Conservation (phyloP, 805 yeast genomes). For the Ogataea nakhonphanomensis region DNA sequence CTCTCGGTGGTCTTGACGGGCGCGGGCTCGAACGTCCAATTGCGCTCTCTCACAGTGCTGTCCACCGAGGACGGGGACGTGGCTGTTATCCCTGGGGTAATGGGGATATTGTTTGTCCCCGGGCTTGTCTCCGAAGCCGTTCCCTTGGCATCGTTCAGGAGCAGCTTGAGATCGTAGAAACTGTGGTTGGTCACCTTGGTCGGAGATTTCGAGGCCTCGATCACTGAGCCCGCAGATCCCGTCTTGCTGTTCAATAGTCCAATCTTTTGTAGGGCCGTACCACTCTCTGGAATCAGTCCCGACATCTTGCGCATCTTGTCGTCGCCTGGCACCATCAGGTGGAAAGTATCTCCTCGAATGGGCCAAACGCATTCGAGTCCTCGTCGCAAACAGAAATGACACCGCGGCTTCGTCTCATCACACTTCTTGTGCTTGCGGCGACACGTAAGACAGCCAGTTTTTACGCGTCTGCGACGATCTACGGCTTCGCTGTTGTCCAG, state of each 20-base stretch:
- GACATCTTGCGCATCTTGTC: slow-evolving; percentile 5
- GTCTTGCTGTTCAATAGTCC: not conserved
- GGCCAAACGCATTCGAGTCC: slow-evolving; percentile 32
- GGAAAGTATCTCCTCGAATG: slow-evolving; percentile 16
- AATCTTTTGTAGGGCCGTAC: slow-evolving; percentile 1
- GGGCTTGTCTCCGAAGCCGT: slow-evolving; percentile 1
- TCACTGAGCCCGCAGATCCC: too few species aligned
- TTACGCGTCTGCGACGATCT: slow-evolving; percentile 13
- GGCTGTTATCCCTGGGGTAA: slow-evolving; percentile 5
- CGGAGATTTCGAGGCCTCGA: too few species aligned
- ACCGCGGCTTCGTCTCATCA: slow-evolving; percentile 47
- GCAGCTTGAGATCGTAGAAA: slow-evolving; percentile 10
- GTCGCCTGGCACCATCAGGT: slow-evolving; percentile 12
- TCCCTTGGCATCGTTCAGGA: slow-evolving; percentile 13
- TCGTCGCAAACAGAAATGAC: slow-evolving; percentile 38
- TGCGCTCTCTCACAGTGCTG: not conserved
- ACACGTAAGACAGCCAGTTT: slow-evolving; percentile 47
- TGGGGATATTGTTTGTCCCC: not conserved
- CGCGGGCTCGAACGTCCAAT: not conserved
- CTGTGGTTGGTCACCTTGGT: not conserved
- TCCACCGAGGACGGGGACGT: slow-evolving; percentile 9
- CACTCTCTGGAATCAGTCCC: not conserved
- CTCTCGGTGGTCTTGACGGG: slow-evolving; percentile 5
- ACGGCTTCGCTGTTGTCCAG: not conserved
- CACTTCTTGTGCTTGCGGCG: slow-evolving; percentile 51